phyloP scores from a whole-genome alignment of 2,329 filamentous ascomycete species.

The Trichoderma endophyticum region DNA sequence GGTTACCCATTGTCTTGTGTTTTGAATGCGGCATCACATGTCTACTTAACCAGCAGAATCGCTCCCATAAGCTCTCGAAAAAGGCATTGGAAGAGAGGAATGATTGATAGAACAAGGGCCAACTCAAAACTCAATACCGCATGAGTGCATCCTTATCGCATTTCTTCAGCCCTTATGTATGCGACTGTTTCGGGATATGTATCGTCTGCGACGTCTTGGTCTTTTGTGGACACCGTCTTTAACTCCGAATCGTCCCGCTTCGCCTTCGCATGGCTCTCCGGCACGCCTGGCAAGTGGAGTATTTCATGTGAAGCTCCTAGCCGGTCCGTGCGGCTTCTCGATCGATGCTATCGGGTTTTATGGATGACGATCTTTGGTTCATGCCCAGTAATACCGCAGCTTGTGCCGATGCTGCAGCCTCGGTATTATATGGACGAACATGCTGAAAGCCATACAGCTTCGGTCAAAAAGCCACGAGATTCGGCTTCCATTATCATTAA shows the following conservation, averaged over 20 bases:
- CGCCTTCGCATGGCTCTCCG: not conserved
- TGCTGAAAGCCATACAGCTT: not conserved
- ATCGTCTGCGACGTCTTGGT: not conserved
- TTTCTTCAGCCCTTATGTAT: not conserved
- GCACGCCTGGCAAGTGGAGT: constrained; percentile 8
- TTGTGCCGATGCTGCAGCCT: not conserved
- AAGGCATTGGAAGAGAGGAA: not conserved
- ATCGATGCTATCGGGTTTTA: constrained; percentile 3
- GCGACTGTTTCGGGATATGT: not conserved
- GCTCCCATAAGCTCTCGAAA: not conserved
- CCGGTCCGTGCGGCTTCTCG: constrained; percentile 8
- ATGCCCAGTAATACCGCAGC: not conserved
- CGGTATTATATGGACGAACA: not conserved
- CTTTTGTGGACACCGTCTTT: not conserved
- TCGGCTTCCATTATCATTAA: not conserved
- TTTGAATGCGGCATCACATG: not conserved
- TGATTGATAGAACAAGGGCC: not conserved
- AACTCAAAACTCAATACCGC: not conserved
- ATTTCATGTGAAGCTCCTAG: not conserved
- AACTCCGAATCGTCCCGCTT: not conserved
- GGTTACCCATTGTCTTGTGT: not conserved
- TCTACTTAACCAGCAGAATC: not conserved
- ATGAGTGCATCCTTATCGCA: not conserved
- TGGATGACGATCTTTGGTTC: not conserved
- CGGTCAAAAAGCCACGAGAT: not conserved